Evolutionary conservation across 495 filamentous ascomycete species (phyloP).

Genomic region (Glonium stellatum): DNA sequence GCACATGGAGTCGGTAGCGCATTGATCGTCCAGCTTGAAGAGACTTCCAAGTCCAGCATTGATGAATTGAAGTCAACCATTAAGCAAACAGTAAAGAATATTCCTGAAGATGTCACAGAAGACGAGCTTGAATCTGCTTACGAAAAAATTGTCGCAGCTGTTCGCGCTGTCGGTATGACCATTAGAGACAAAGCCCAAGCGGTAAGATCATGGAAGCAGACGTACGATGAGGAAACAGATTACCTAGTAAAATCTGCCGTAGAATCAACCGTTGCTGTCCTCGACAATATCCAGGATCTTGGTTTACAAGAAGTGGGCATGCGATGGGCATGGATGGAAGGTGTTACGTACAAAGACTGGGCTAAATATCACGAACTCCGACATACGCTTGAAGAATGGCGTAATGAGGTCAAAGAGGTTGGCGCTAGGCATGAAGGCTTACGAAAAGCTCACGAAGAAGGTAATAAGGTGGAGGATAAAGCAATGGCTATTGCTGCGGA

Average conservation of each 20-base stretch:
- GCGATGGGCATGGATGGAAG: slow-evolving; percentile 96
- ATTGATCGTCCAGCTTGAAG: slow-evolving; percentile 61
- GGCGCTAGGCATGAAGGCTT: slow-evolving; percentile 68
- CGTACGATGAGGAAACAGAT: slow-evolving; percentile 63
- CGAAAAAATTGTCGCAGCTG: slow-evolving; percentile 55
- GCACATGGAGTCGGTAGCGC: slow-evolving; percentile 59
- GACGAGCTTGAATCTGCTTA: slow-evolving; percentile 50
- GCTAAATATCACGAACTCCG: slow-evolving; percentile 80
- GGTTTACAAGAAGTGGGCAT: slow-evolving; percentile 93
- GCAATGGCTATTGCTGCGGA: slow-evolving; percentile 76
- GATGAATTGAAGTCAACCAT: slow-evolving; percentile 62
- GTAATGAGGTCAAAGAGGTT: slow-evolving; percentile 64
- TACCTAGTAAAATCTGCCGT: slow-evolving; percentile 64
- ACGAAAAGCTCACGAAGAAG: slow-evolving; percentile 58
- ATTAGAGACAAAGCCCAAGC: slow-evolving; percentile 78
- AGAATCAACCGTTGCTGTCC: slow-evolving; percentile 71
- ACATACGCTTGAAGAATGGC: slow-evolving; percentile 77
- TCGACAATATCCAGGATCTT: slow-evolving; percentile 78
- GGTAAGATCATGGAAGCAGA: slow-evolving; percentile 69
- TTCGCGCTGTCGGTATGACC: slow-evolving; percentile 63
- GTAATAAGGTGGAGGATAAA: slow-evolving; percentile 60
- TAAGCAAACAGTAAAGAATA: slow-evolving; percentile 48
- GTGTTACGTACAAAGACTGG: slow-evolving; percentile 95
- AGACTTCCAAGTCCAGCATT: slow-evolving; percentile 54
- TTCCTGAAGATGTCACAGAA: slow-evolving; percentile 49